Evolutionary conservation across 345 rosid species (phyloP), one percentile per base, ranked within the genome.

Genomic region (Bruguiera parviflora): DNA sequence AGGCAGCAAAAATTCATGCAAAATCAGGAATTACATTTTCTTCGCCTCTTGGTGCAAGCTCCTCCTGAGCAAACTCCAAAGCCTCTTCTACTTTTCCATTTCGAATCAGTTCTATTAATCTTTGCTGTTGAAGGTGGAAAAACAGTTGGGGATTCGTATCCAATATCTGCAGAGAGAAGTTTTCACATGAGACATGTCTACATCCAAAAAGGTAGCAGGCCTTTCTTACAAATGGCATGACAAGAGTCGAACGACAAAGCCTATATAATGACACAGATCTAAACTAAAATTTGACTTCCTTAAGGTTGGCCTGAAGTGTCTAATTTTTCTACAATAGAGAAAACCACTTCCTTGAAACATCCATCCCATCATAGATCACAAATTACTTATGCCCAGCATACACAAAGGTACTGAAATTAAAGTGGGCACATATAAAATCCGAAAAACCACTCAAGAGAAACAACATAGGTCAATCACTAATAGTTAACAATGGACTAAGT

Each of bases 121-220:
- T 89, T 73, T 96, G 99, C 73, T 96, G 99, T 78, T 96, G 99
- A 63, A 96, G 99, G 78, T 96, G 99, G 82, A 96, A 96, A 84
- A 89, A 96, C 46, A 96, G 86, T 81, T 89, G 98, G 0, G 97
- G 98, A 73, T 96, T 92, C 33, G 94, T 92, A 75, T 96, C 97
- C 78, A 89, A 63, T 67, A 95, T 88, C 99, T 87, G 88, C 82
- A 72, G 64, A 43, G 31, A 61, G 39, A 64, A 66, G 5, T 51
- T 65, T 65, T 65, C 31, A 58, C 32, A 64, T 70, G 25, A 69
- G 55, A 43, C 33, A 71, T 63, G 65, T 35, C 74, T 11, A 20
- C 29, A 75, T 8, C 29, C 27, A 29, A 21, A 59, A 51, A 24
- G 43, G 27, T 4, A n/a, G 6, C 20, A 47, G 7, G 43, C 25